A percentile compares a stretch with the other conserved stretches of the same genome.
Evolutionary conservation across 164 flowering plant species (phyloP).

Genomic region (Santalum album): DNA sequence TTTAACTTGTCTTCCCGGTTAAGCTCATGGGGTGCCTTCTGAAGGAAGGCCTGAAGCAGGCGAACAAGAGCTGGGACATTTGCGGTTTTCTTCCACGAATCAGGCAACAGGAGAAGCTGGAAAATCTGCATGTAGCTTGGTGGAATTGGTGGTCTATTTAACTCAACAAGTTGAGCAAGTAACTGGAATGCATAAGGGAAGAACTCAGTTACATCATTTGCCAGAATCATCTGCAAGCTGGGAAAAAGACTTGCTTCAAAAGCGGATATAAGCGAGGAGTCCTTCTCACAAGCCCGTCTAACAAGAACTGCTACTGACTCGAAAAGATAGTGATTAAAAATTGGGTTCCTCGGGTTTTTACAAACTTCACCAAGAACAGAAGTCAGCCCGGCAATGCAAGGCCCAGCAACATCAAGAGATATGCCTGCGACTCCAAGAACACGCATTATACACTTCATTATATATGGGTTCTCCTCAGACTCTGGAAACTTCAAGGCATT

Average conservation of each 20-base stretch:
- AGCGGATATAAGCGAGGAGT: conserved; percentile 47
- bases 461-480: conserved; percentile 80
- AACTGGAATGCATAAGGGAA: conserved; percentile 94
- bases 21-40: conserved; percentile 75
- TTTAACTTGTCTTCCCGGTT: conserved; percentile 50
- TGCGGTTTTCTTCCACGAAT: conserved; percentile 65
- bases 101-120: conserved; percentile 59
- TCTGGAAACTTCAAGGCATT: conserved; percentile 65
- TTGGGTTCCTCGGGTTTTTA: conserved; percentile 78
- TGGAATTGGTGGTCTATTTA: conserved; percentile 66
- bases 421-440: conserved; percentile 79
- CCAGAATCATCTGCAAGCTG: conserved; percentile 56
- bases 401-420: conserved; percentile 53
- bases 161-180: conserved; percentile 82
- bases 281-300: conserved; percentile 66
- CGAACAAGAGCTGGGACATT: conserved; percentile 94
- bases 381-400: conserved; percentile 60
- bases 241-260: conserved; percentile 77
- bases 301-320: conserved; percentile 82
- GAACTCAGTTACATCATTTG: conserved; percentile 67
- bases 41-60: conserved; percentile 88
- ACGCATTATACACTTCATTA: conserved; percentile 94
- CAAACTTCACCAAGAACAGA: conserved; percentile 61
- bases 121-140: conserved; percentile 66
- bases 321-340: conserved; percentile 82